Percentiles rank a stretch among this genome's conserved stretches.
Conservation (phyloP, 1,139 yeast species). For the Kodamaea fungicola region DNA sequence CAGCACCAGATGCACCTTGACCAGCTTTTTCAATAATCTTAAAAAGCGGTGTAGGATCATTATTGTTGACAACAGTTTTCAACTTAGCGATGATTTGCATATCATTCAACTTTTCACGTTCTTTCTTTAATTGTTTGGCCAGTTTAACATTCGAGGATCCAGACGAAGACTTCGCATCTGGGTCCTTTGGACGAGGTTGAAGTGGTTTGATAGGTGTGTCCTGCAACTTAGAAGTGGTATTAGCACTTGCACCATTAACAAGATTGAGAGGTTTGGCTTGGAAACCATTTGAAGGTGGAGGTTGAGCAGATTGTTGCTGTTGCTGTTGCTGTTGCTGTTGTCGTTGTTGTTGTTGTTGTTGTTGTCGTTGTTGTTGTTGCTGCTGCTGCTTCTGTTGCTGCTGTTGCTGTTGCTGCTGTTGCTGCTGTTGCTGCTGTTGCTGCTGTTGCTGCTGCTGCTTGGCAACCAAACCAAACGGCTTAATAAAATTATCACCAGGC, state of each 20-base stretch:
- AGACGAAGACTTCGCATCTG: conserved; percentile 10
- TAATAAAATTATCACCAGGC: conserved; percentile 10
- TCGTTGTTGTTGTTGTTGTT: conserved; percentile 10
- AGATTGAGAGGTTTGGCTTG: conserved; percentile 6
- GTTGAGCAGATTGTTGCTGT: neutral
- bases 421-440: conserved; percentile 6
- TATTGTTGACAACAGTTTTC: conserved; percentile 74
- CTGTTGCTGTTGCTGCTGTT: conserved; percentile 8
- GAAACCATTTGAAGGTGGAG: conserved; percentile 1
- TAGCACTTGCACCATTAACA: conserved; percentile 7
- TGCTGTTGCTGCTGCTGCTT: conserved; percentile 11
- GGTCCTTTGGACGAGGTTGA: conserved; percentile 16
- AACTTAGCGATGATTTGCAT: conserved; percentile 82
- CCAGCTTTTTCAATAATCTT: conserved; percentile 93
- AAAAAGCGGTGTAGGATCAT: conserved; percentile 83
- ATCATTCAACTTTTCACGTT: conserved; percentile 76
- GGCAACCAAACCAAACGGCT: conserved; percentile 12
- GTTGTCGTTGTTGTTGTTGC: conserved; percentile 8
- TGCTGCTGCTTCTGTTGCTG: conserved; percentile 11
- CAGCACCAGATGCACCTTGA: conserved; percentile 99
- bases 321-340: conserved; percentile 2
- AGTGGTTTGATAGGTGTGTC: conserved; percentile 20
- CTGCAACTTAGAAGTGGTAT: conserved; percentile 8
- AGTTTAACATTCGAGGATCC: conserved; percentile 32
- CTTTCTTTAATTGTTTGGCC: conserved; percentile 49